Percentiles rank a stretch among this genome's conserved stretches.
These are phyloP conservation scores for Ophiocordyceps camponoti-leonardi DNA, from an alignment of 2,329 filamentous ascomycete genomes.

Conservation along the genomic window DNA sequence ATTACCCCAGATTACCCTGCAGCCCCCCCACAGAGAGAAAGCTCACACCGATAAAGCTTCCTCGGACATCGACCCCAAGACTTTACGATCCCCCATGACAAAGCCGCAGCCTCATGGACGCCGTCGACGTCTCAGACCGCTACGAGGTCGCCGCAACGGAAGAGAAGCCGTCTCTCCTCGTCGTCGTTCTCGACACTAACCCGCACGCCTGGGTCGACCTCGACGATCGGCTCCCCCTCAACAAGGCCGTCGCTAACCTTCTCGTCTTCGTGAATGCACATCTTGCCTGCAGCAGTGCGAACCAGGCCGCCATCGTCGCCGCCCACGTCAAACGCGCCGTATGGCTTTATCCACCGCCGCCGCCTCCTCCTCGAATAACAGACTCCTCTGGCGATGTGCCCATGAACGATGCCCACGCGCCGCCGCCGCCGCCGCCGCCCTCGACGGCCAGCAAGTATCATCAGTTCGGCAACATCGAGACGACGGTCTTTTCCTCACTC, in stretches of 20 bases:
- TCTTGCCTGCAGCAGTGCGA: constrained; percentile 81
- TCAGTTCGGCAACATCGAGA: constrained; percentile 75
- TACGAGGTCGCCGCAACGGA: constrained; percentile 37
- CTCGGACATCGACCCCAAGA: no score
- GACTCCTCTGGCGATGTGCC: constrained; percentile 32
- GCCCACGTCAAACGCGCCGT: constrained; percentile 72
- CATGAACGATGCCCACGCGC: constrained; percentile 36
- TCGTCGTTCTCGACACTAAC: constrained; percentile 90
- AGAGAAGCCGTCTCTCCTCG: constrained; percentile 63
- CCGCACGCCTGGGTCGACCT: constrained; percentile 84
- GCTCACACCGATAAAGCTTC: no score
- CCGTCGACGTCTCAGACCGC: constrained; percentile 40
- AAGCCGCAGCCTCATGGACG: constrained; percentile 22
- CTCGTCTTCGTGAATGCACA: constrained; percentile 96
- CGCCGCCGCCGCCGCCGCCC: constrained; percentile 16
- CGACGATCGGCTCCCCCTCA: constrained; percentile 56
- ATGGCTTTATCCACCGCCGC: constrained; percentile 60
- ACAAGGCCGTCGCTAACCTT: constrained; percentile 69
- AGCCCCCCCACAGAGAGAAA: no score
- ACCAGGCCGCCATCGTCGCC: constrained; percentile 82
- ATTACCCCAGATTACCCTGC: no score
- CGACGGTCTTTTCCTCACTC: constrained; percentile 59
- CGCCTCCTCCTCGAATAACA: constrained; percentile 4
- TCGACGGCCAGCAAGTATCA: constrained; percentile 74
- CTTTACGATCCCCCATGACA: no score